Evolutionary conservation across 371 early-diverging fungal species (phyloP), one percentile per base, ranked within the genome.

Genomic region (Rhizopus microsporus): DNA sequence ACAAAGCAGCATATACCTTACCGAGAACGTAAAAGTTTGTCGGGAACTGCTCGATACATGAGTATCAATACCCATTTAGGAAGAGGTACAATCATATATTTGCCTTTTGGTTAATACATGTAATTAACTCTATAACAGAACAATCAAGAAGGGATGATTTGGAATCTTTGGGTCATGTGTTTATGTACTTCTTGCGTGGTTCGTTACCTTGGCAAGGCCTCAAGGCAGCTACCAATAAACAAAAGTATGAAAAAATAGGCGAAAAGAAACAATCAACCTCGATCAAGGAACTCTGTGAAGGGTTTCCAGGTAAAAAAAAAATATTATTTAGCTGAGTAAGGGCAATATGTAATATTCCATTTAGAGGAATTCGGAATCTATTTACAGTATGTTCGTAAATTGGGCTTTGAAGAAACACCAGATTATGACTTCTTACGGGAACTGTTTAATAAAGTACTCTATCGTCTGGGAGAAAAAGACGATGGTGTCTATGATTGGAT

Each of bases 151-250:
- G 99, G 55, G 99, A 99, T 77, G 99, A 99, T 75, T 79, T 99
- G 51, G 99, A 99, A 74, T 91, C 97, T 32, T 85, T 99, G 56
- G 99, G 98, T 4, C 98, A 99, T 79, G 99, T 98, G 15, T 93
- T 99, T 60, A 92, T 99, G 87, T 99, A 99, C 84, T 98, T 99
- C 67, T 75, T 96, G 60, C 91, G 98, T 52, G 99, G 99, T 9
- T 86, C 89, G n/a, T 79, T 99, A 38, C 99, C 99, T 6, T 99
- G 99, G 99, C 99, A 99, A 76, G 97, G 96, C 4, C 78, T 99
- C 15, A 97, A 97, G 80, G 99, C 98, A 4, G 96, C 94, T 30
- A 96, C 95, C 53, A 99, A 99, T 85, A 91, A 93, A 72, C 98
- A 99, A 81, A 99, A 99, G 72, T 99, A 97, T 72, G 96, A 98